These are phyloP conservation scores for Breynia disticha DNA, from an alignment of 441 rosid species.

Conservation along the genomic window DNA sequence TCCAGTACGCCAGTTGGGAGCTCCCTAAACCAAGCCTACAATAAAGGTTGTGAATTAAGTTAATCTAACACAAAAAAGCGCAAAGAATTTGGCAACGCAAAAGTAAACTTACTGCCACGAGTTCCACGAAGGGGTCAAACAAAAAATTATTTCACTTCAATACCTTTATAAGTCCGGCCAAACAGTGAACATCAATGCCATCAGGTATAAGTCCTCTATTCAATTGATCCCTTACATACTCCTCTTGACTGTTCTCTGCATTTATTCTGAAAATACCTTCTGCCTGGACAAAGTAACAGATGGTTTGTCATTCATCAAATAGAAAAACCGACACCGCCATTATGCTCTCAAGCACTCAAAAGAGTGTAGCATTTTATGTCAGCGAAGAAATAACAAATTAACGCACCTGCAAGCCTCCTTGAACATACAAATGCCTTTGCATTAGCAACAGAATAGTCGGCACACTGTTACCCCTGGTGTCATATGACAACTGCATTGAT, in stretches of 20 bases:
- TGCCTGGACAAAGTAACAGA: too few relatives aligned
- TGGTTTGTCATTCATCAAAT: too few relatives aligned
- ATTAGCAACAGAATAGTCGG: conserved; percentile 72
- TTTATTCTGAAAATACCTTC: conserved; percentile 87
- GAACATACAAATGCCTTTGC: conserved; percentile 62
- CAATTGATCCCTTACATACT: conserved; percentile 70
- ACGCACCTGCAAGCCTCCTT: conserved; percentile 78
- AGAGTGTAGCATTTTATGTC: not conserved
- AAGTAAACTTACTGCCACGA: too few relatives aligned
- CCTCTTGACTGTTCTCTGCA: conserved; percentile 81
- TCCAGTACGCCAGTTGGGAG: conserved; percentile 76
- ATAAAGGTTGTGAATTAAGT: too few relatives aligned
- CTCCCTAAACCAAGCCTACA: conserved; percentile 93
- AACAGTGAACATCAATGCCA: conserved; percentile 65
- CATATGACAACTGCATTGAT: conserved; percentile 82
- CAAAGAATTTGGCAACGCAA: too few relatives aligned
- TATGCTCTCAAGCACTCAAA: too few relatives aligned
- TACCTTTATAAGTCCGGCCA: conserved; percentile 96
- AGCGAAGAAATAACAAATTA: not conserved
- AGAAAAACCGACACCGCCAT: too few relatives aligned
- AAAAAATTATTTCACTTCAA: too few relatives aligned
- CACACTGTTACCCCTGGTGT: conserved; percentile 73
- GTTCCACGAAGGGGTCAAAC: too few relatives aligned
- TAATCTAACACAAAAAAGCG: too few relatives aligned
- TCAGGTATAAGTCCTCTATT: conserved; percentile 60